Evolutionary conservation across 129 eudicot genomes (phyloP).

Genomic region (Artemisia annua): DNA sequence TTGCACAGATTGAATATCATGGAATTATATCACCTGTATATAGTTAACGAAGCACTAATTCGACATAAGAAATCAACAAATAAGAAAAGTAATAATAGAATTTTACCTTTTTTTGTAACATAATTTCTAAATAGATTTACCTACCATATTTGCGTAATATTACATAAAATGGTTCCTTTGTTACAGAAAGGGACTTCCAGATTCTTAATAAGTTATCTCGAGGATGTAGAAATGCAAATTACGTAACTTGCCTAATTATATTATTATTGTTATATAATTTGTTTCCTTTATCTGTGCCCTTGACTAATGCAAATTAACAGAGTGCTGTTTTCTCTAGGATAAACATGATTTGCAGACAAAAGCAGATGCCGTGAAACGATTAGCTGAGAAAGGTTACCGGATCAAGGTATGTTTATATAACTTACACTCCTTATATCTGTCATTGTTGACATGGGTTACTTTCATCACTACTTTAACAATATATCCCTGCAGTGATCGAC

Average conservation of each 20-base stretch:
- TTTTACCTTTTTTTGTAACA: no score
- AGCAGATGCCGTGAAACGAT: conserved; percentile 61
- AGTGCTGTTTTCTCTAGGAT: conserved; percentile 40
- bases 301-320: conserved; percentile 9
- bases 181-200: not conserved
- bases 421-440: conserved; percentile 7
- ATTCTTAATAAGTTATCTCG: not conserved
- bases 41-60: no score
- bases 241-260: not conserved
- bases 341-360: conserved; percentile 71
- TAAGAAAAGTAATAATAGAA: no score
- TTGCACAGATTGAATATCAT: not conserved
- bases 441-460: conserved; percentile 13
- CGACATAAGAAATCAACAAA: no score
- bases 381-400: conserved; percentile 80
- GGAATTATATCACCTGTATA: not conserved
- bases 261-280: not conserved
- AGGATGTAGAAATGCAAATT: no score
- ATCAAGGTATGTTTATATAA: conserved; percentile 57
- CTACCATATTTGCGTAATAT: no score
- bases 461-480: not conserved
- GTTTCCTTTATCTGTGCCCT: not conserved
- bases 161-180: not conserved
- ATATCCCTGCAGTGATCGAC: conserved; percentile 1
- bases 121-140: no score